These are phyloP conservation scores for Paraconiothyrium brasiliense DNA, from an alignment of 2,329 filamentous ascomycete genomes.

Conservation along the genomic window DNA sequence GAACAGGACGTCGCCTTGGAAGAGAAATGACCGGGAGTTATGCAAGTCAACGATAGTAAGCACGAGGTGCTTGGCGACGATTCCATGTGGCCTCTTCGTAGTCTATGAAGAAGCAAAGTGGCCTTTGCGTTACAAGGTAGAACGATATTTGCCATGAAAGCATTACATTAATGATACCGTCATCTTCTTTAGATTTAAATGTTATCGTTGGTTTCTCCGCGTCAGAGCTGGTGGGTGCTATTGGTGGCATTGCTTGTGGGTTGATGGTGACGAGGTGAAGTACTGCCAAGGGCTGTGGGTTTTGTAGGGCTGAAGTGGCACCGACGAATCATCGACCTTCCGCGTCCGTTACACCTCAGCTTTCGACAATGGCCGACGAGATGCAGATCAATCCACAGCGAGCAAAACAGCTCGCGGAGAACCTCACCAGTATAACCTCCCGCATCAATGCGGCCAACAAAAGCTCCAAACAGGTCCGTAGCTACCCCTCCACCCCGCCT, in stretches of 20 bases:
- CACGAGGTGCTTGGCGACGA: neutral
- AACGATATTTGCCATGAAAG: neutral
- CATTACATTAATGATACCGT: neutral
- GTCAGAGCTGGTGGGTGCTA: neutral
- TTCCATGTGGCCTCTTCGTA: conserved; percentile 1
- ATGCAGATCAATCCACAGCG: conserved; percentile 55
- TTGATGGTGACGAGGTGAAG: neutral
- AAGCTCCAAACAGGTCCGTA: conserved; percentile 39
- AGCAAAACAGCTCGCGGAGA: conserved; percentile 57
- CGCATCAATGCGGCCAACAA: conserved; percentile 53
- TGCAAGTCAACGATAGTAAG: neutral
- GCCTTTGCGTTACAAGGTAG: conserved; percentile 9
- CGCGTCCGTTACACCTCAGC: conserved; percentile 17
- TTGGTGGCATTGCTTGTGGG: neutral
- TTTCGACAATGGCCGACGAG: conserved; percentile 43
- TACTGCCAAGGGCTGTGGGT: neutral
- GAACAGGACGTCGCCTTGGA: neutral
- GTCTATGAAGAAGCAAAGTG: conserved; percentile 8
- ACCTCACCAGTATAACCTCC: conserved; percentile 53
- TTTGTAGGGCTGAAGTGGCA: neutral
- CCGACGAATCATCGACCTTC: conserved; percentile 21
- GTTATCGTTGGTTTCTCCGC: neutral
- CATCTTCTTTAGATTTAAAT: neutral
- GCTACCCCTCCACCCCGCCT: conserved; percentile 1
- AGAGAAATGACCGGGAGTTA: neutral